These are phyloP conservation scores for Cyberlindnera mycetangii DNA, from an alignment of 805 yeast genomes.

Conservation along the genomic window DNA sequence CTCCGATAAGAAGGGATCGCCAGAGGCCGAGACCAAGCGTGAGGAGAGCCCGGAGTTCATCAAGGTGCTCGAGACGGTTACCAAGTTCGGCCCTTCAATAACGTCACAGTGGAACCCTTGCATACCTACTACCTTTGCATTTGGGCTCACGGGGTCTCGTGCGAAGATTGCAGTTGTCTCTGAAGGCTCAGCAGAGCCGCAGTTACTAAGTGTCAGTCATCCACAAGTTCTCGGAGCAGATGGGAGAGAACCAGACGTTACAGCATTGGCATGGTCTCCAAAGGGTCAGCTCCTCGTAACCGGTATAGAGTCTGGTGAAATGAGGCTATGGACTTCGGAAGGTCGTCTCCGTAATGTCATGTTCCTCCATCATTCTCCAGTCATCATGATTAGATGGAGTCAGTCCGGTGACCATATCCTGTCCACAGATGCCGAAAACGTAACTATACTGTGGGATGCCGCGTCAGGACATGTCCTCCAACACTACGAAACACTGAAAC, in stretches of 20 bases:
- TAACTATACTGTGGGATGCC: slow-evolving; percentile 65
- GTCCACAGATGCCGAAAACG: slow-evolving; percentile 56
- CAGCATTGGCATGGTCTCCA: slow-evolving; percentile 59
- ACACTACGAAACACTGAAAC: slow-evolving; percentile 35
- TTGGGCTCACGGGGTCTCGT: slow-evolving; percentile 48
- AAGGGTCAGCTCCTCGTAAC: slow-evolving; percentile 61
- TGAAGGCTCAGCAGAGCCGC: slow-evolving; percentile 20
- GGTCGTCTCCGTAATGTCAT: slow-evolving; percentile 62
- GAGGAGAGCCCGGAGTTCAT: slow-evolving; percentile 28
- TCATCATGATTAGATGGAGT: slow-evolving; percentile 62
- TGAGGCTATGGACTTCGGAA: slow-evolving; percentile 73
- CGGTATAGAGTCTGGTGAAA: slow-evolving; percentile 66
- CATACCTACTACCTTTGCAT: slow-evolving; percentile 43
- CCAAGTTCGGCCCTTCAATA: slow-evolving; percentile 42
- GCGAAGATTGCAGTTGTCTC: slow-evolving; percentile 40
- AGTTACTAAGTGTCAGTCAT: slow-evolving; percentile 28
- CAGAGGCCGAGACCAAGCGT: neutral
- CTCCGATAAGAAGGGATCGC: neutral
- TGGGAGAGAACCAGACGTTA: slow-evolving; percentile 26
- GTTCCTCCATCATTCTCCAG: slow-evolving; percentile 51
- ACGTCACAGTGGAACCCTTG: slow-evolving; percentile 57
- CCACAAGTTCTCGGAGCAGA: slow-evolving; percentile 28
- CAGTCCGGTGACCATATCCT: slow-evolving; percentile 49
- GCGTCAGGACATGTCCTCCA: slow-evolving; percentile 47
- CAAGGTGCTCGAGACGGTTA: slow-evolving; percentile 36